A percentile compares a stretch with the other conserved stretches of the same genome.
These are phyloP conservation scores for Petrea volubilis DNA, from an alignment of 257 asterid genomes.

Conservation along the genomic window DNA sequence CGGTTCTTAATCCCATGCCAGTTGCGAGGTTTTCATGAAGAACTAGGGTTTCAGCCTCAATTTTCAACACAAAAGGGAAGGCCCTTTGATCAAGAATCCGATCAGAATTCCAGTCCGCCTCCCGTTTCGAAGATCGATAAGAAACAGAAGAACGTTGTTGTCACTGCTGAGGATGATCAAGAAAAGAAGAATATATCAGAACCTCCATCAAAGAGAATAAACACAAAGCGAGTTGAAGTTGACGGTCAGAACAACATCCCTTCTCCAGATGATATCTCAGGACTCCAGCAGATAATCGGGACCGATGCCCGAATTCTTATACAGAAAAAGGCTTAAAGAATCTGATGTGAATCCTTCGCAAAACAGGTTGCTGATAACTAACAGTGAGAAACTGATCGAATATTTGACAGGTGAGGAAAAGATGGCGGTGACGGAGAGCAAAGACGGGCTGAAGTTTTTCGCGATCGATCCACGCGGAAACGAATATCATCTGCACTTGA, in stretches of 20 bases:
- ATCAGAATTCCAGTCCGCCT: too few relatives aligned
- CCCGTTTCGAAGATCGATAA: too few relatives aligned
- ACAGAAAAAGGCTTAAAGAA: background rate
- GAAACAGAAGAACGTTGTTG: too few relatives aligned
- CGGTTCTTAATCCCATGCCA: too few relatives aligned
- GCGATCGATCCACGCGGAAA: background rate
- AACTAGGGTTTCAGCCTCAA: too few relatives aligned
- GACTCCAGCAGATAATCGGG: background rate
- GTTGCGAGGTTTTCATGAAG: too few relatives aligned
- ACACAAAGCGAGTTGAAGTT: background rate
- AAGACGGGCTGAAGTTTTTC: background rate
- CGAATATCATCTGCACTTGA: background rate
- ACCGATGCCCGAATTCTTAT: background rate
- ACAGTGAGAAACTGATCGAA: background rate
- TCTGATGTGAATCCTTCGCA: background rate
- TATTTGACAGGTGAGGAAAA: constrained; percentile 6
- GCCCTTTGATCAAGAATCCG: too few relatives aligned
- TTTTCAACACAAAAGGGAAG: too few relatives aligned
- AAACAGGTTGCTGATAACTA: background rate
- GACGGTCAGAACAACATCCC: background rate
- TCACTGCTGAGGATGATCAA: too few relatives aligned
- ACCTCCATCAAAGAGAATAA: too few relatives aligned
- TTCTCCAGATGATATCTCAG: background rate
- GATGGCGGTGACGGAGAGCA: background rate
- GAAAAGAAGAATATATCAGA: too few relatives aligned